phyloP scores from a whole-genome alignment of 805 yeast species.

The Myxozyma monticola region DNA sequence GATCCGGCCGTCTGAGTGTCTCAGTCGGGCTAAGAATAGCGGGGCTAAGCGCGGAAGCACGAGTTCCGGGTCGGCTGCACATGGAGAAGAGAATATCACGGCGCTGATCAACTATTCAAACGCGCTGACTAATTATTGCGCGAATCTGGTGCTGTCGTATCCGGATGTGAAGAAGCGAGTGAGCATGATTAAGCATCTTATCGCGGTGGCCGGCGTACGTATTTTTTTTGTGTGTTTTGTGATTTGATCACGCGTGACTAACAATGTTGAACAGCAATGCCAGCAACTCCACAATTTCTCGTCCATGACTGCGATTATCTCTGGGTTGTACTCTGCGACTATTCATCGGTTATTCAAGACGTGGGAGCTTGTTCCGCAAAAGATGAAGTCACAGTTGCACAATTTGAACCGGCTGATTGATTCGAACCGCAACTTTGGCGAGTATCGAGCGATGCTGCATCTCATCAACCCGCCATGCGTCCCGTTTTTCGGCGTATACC shows the following conservation, averaged over 20 bases:
- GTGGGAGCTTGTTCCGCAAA: constrained; percentile 68
- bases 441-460: constrained; percentile 77
- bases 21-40: constrained; percentile 30
- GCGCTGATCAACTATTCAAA: constrained; percentile 71
- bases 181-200: constrained; percentile 65
- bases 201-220: constrained; percentile 66
- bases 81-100: constrained; percentile 41
- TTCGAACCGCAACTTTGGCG: constrained; percentile 82
- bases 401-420: constrained; percentile 83
- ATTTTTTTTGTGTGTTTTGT: not conserved
- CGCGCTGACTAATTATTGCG: constrained; percentile 76
- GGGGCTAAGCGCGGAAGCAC: not conserved
- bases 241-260: not conserved
- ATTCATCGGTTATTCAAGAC: constrained; percentile 80
- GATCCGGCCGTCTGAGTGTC: constrained; percentile 66
- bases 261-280: too few species aligned
- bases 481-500: constrained; percentile 89
- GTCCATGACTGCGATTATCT: constrained; percentile 88
- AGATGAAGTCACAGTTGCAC: constrained; percentile 52
- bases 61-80: constrained; percentile 36
- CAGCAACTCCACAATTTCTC: constrained; percentile 77
- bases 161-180: constrained; percentile 68
- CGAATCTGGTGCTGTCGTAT: constrained; percentile 68
- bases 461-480: constrained; percentile 76
- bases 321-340: constrained; percentile 84